Conservation (phyloP, 495 filamentous ascomycete species). For the Durotheca rogersii region DNA sequence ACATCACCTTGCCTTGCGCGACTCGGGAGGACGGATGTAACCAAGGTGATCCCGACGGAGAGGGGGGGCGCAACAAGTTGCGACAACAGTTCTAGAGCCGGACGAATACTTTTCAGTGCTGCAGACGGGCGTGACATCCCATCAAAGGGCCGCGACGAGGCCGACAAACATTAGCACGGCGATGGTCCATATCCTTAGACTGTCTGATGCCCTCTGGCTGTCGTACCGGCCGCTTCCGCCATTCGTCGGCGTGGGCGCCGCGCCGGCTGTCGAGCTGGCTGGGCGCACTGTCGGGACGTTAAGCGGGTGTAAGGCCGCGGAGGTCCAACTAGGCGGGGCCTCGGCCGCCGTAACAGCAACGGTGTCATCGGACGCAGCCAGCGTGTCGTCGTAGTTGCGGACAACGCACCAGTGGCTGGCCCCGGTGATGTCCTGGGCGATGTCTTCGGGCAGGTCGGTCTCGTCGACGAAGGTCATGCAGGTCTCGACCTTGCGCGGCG, state of each 20-base stretch:
- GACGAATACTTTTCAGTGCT: no score
- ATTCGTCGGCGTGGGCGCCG: slow-evolving; percentile 11
- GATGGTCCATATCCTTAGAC: slow-evolving; percentile 13
- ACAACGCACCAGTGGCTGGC: slow-evolving; percentile 17
- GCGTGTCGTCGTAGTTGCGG: slow-evolving; percentile 22
- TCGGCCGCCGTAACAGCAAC: slow-evolving; percentile 19
- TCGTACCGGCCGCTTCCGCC: background rate
- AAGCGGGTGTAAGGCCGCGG: slow-evolving; percentile 11
- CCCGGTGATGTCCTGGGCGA: slow-evolving; percentile 7
- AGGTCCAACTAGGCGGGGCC: slow-evolving; percentile 25
- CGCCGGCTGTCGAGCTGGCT: slow-evolving; percentile 1
- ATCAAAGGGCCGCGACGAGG: slow-evolving; percentile 11
- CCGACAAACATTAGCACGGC: slow-evolving; percentile 8
- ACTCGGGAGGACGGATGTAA: no score
- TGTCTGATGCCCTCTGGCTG: background rate
- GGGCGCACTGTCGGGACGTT: slow-evolving; percentile 1
- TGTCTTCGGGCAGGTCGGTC: slow-evolving; percentile 22
- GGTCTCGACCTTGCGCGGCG: slow-evolving; percentile 10
- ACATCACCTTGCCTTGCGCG: no score
- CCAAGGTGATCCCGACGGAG: no score
- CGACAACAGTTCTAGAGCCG: no score
- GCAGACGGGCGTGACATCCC: no score
- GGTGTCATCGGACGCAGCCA: slow-evolving; percentile 7
- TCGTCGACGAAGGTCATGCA: slow-evolving; percentile 28
- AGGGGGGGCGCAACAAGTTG: no score